Evolutionary conservation across 2,329 filamentous ascomycete species (phyloP).

Genomic region (Cryphonectria parasitica): DNA sequence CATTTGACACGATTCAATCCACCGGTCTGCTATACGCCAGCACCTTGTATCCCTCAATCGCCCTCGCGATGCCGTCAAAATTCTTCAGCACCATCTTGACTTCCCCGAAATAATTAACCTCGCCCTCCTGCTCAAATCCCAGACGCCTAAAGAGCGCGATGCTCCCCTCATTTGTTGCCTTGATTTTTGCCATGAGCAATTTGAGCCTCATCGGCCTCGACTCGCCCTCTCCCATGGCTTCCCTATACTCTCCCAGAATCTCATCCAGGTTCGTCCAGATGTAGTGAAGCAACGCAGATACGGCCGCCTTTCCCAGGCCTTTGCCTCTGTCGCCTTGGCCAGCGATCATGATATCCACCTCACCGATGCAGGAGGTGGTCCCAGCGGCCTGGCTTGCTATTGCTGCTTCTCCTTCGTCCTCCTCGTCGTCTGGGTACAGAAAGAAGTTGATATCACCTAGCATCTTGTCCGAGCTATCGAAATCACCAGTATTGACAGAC

Average conservation of each 20-base stretch:
- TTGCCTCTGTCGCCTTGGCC: slow-evolving; percentile 56
- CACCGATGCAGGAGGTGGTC: slow-evolving; percentile 56
- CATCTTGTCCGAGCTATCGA: slow-evolving; percentile 63
- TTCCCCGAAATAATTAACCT: slow-evolving; percentile 64
- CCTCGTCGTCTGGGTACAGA: slow-evolving; percentile 62
- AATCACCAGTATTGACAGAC: slow-evolving; percentile 42
- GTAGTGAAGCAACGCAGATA: slow-evolving; percentile 73
- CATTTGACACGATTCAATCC: background rate
- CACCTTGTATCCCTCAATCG: slow-evolving; percentile 33
- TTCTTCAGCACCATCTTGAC: slow-evolving; percentile 52
- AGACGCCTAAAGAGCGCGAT: slow-evolving; percentile 55
- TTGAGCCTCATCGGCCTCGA: slow-evolving; percentile 30
- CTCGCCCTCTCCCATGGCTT: background rate
- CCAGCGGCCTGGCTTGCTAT: background rate
- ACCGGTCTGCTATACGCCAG: slow-evolving; percentile 32
- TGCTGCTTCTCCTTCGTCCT: slow-evolving; percentile 42
- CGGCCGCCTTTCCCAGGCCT: slow-evolving; percentile 68
- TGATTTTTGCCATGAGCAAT: slow-evolving; percentile 49
- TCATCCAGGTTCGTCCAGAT: slow-evolving; percentile 55
- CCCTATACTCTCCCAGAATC: slow-evolving; percentile 62
- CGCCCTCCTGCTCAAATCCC: slow-evolving; percentile 56
- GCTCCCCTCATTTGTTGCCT: slow-evolving; percentile 58
- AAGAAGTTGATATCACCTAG: slow-evolving; percentile 84
- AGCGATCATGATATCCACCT: slow-evolving; percentile 89
- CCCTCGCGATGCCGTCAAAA: slow-evolving; percentile 30